These are phyloP conservation scores for Kodamaea jinghongensis DNA, from an alignment of 805 yeast genomes.

Conservation along the genomic window DNA sequence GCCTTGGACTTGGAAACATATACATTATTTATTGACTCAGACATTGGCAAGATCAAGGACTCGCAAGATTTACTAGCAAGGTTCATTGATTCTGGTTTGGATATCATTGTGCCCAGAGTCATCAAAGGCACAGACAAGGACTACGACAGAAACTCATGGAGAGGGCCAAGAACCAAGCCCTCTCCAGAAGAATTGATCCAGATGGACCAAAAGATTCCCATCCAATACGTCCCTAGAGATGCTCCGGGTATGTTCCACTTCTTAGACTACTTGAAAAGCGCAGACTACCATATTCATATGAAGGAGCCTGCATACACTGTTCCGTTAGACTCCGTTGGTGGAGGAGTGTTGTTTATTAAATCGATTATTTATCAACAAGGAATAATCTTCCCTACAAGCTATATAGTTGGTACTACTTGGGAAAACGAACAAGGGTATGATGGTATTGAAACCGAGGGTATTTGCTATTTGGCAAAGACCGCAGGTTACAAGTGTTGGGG, in stretches of 20 bases:
- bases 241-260: conserved; percentile 29
- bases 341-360: conserved; percentile 47
- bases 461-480: conserved; percentile 45
- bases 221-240: conserved; percentile 35
- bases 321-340: conserved; percentile 50
- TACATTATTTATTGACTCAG: conserved; percentile 38
- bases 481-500: conserved; percentile 50
- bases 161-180: conserved; percentile 36
- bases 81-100: conserved; percentile 28
- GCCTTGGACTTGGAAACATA: conserved; percentile 29
- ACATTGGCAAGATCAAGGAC: conserved; percentile 24
- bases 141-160: conserved; percentile 42
- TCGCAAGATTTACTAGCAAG: conserved; percentile 19
- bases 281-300: conserved; percentile 6
- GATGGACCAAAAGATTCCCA: conserved; percentile 26
- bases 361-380: conserved; percentile 46
- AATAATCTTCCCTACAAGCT: conserved; percentile 43
- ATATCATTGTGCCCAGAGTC: conserved; percentile 38
- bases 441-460: conserved; percentile 54
- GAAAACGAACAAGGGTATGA: conserved; percentile 47
- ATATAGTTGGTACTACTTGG: conserved; percentile 49
- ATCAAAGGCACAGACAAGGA: conserved; percentile 21
- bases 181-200: conserved; percentile 21
- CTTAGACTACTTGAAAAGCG: conserved; percentile 15
- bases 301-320: conserved; percentile 15